phyloP scores from a whole-genome alignment of 768 basidiomycete genomes.

The Strobilomyces echinocephalus region DNA sequence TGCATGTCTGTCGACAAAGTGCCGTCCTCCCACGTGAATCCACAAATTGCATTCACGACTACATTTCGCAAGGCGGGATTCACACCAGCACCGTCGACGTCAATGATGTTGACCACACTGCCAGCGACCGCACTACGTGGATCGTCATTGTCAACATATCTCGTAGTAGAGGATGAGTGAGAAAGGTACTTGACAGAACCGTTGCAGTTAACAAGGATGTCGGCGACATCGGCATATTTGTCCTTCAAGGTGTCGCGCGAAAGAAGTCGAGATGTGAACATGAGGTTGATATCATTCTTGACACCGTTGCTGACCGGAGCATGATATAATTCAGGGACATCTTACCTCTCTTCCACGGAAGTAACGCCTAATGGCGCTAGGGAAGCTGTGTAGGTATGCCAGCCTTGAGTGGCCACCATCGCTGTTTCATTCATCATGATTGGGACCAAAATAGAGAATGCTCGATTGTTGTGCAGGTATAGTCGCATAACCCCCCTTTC shows the following conservation, averaged over 20 bases:
- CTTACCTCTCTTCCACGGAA: not conserved
- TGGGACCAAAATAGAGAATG: not conserved
- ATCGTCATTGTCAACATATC: not conserved
- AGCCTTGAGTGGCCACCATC: constrained; percentile 15
- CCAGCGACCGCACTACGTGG: constrained; percentile 36
- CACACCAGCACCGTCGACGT: constrained; percentile 38
- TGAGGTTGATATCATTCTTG: not conserved
- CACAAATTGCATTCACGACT: constrained; percentile 28
- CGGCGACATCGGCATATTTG: constrained; percentile 1
- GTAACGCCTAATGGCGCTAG: constrained; percentile 6
- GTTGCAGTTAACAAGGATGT: constrained; percentile 5
- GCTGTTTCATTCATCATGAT: not conserved
- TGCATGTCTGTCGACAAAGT: too few relatives aligned
- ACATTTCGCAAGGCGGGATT: constrained; percentile 47
- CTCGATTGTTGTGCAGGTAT: not conserved
- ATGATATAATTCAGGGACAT: not conserved
- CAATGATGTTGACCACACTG: constrained; percentile 36
- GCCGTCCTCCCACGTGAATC: constrained; percentile 10
- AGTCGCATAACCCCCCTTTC: not conserved
- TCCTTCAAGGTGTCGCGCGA: constrained; percentile 7
- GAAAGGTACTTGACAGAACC: constrained; percentile 2
- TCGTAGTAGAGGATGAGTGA: not conserved
- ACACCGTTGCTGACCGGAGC: not conserved
- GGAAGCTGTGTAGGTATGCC: constrained; percentile 26
- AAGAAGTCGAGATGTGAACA: constrained; percentile 8